These are phyloP conservation scores for Plasmodium sp. DNA, from an alignment of 169 alveolate genomes.

Conservation along the genomic window DNA sequence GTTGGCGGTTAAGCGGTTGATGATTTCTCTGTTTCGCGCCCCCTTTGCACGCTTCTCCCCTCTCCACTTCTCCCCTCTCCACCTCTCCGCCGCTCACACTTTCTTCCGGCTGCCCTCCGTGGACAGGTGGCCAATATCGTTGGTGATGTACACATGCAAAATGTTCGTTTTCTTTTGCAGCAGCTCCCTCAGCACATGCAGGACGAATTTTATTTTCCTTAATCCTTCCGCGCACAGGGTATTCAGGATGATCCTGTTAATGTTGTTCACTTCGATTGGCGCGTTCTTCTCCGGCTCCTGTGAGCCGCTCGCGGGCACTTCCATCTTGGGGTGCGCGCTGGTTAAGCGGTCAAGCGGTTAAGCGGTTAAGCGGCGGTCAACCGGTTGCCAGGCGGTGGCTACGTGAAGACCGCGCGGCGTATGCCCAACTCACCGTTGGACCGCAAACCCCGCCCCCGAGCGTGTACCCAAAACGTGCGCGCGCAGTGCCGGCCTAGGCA, in stretches of 20 bases:
- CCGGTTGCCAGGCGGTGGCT: too few species aligned
- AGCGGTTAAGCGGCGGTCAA: too few species aligned
- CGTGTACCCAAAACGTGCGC: not conserved
- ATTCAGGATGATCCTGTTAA: conserved; percentile 52
- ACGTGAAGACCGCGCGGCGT: too few species aligned
- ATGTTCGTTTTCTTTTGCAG: conserved; percentile 44
- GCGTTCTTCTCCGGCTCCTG: conserved; percentile 6
- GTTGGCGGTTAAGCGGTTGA: not conserved
- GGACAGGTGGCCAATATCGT: conserved; percentile 46
- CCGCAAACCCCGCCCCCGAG: not conserved
- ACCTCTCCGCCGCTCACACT: not conserved
- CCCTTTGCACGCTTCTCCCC: not conserved
- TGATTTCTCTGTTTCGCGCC: not conserved
- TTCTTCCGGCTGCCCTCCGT: conserved; percentile 28
- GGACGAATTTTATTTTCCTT: conserved; percentile 52
- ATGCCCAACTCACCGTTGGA: not conserved
- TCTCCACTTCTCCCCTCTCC: too few species aligned
- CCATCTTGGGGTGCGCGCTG: not conserved
- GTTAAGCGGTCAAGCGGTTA: too few species aligned
- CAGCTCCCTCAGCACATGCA: conserved; percentile 36
- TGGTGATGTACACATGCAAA: conserved; percentile 53
- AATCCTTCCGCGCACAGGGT: conserved; percentile 47
- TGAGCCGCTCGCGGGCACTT: not conserved
- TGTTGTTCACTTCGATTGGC: conserved; percentile 30
- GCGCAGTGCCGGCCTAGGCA: not conserved